Base-by-base conservation (phyloP, 2,329 filamentous ascomycete species). In the Trichoderma harzianum region DNA sequence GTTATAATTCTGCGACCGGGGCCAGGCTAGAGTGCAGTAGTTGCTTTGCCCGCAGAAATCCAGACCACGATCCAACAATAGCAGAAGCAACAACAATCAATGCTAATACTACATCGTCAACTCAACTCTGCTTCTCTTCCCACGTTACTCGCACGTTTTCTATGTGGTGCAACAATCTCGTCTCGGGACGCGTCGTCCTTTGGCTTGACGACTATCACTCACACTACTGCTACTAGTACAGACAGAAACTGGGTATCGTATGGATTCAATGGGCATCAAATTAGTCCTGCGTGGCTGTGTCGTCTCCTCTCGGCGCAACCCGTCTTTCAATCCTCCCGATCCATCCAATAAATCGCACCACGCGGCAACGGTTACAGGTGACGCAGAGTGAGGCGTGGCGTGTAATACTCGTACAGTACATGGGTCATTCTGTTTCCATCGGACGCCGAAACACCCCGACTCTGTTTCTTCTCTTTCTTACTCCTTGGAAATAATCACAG, bases 201-300 rank as follows among this genome's bases (percentile, higher is more conserved):
- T 32, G 36, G 36, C n/a, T 47, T 47, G 43, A 32, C 12, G 5
- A 30, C 18, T 64, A 32, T 28, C 11, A 11, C 16, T 21, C 8
- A 21, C 7, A 21, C 43, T 11, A 47, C 36, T 39, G 36, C 14
- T 43, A 18, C 39, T 43, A 43, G 39, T n/a, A 43, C 39, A 8
- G 16, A 43, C 39, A 43, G 18, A 18, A 16, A 43, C 39, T n/a
- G 39, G 39, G 39, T 43, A 43, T 43, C 16, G 39, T 43, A 43
- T 43, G 39, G 39, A 43, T 43, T 43, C 7, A 43, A n/a, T 43
- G 39, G 39, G 18, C 39, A 43, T 57, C 24, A 32, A 60, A 53
- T 55, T 67, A 67, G 51, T 30, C 21, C 26, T 57, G 18, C 51
- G 64, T 67, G 64, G 64, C 64, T 67, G 64, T 67, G 64, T 28